Base-by-base conservation (phyloP, 495 filamentous ascomycete genomes). In the Daldinia vernicosa region DNA sequence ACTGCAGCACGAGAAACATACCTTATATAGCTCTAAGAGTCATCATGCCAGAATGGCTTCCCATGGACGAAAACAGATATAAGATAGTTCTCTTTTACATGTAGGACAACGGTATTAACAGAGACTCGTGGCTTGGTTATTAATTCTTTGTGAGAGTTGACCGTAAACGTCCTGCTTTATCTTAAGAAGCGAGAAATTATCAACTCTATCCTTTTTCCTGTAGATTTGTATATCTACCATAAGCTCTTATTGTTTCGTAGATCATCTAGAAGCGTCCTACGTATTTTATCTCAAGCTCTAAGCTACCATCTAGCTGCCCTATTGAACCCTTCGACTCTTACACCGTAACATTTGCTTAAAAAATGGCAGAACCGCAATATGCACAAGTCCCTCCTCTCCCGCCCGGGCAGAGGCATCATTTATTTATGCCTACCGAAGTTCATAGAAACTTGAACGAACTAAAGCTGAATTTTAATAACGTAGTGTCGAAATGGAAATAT, bases 391-490 rank as follows among this genome's bases (percentile, higher is more conserved):
- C 24, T 30, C 1, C 50, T 53, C 50, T 53, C 14, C 24, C 50
- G 1, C 50, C 26, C 14, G 50, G 50, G 6, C 14, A 28, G 1
- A 53, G 26, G 14, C 50, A 53, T n/a, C 27, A 53, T 30, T 0
- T 9, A 0, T 15, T 30, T 4, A 0, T 0, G 12, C 0, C 1
- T n/a, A n/a, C 24, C 15, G 50, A 53, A 9, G 0, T 28, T 17
- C 50, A 53, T n/a, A 53, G 50, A 2, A 53, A 30, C 4, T 15
- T 30, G 14, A 30, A 53, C 2, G 50, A 53, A 17, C 14, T 53
- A 14, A 53, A 53, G 26, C 11, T 14, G 24, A 8, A 53, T 15
- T 53, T 53, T 1, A 8, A 24, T 47, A 47, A 47, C 14, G 50
- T 7, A 2, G 11, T 15, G 1, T 53, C 50, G 24, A 53, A 27